Base-by-base conservation (phyloP, 768 basidiomycete genomes). In the Amanita molliuscula region DNA sequence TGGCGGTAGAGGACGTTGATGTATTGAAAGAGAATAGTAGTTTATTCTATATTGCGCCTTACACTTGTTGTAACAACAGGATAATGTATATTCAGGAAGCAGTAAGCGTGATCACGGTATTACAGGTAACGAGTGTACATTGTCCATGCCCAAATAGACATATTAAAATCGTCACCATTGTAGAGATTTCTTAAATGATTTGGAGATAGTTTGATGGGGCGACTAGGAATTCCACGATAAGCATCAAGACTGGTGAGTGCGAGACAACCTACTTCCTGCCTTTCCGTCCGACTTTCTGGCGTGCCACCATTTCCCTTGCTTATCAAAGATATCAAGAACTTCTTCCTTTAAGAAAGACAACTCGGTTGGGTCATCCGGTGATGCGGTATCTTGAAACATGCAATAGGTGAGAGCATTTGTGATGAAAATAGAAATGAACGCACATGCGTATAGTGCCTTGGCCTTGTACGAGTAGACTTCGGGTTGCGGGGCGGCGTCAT, bases 251-350 rank as follows among this genome's bases (percentile, higher is more conserved):
- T 34, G n/a, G 59, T 36, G 61, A 51, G 25, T 28, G 16, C 47
- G 25, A 40, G 37, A 36, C 6, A 34, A 81, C 88, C 67, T 63
- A 89, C 88, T 90, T 71, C 88, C 88, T 56, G 79, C 60, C 38
- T 71, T 62, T 47, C 88, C 90, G 62, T 93, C 90, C 15, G 73
- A 58, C 66, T 86, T 92, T 60, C 69, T 81, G 31, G 88, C 86
- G 60, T 89, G 88, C 90, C 90, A 93, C 90, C 90, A 91, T 62
- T 91, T 89, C 44, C 88, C 88, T 59, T 88, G 81, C 67, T 90
- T 92, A 67, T 98, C 94, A 51, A 93, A 65, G 48, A 98, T 86
- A 54, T 96, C 92, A 54, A 98, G 77, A 35, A 91, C 72, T 60
- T 97, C 95, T 48, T 92, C 91, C 65, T 97, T 97, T 46, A 69